Evolutionary conservation across 2,329 filamentous ascomycete species (phyloP).

Genomic region (Penicillium thymicola): DNA sequence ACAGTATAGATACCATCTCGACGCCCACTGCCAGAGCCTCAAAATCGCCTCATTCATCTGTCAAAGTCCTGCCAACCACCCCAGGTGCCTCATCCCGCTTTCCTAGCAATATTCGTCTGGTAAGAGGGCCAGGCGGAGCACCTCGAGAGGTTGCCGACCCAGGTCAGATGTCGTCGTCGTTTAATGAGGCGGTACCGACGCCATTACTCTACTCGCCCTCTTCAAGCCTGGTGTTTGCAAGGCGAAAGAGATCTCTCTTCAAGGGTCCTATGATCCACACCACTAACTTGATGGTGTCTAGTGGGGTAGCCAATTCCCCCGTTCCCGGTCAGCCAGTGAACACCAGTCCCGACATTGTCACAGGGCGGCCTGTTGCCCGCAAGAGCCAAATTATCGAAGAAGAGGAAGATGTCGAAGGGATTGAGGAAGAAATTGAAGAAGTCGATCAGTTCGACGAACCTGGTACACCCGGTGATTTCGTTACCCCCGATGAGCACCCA

Average conservation of each 20-base stretch:
- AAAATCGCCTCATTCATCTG: conserved; percentile 79
- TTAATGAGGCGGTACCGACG: conserved; percentile 38
- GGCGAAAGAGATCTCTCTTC: conserved; percentile 45
- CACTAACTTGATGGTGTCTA: conserved; percentile 33
- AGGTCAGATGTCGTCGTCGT: conserved; percentile 30
- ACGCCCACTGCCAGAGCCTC: conserved; percentile 64
- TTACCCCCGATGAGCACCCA: conserved; percentile 10
- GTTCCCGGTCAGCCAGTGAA: conserved; percentile 29
- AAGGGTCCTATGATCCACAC: conserved; percentile 46
- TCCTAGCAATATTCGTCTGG: conserved; percentile 80
- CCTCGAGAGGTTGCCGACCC: conserved; percentile 27
- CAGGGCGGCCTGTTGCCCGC: conserved; percentile 29
- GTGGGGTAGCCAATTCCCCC: conserved; percentile 35
- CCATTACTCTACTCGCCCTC: conserved; percentile 41
- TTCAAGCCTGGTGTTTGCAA: conserved; percentile 46
- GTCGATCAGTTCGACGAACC: conserved; percentile 40
- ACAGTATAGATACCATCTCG: conserved; percentile 65
- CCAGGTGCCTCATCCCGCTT: conserved; percentile 70
- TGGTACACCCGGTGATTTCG: conserved; percentile 22
- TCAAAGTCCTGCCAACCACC: conserved; percentile 92
- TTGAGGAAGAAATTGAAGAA: conserved; percentile 42
- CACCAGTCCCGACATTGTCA: conserved; percentile 13
- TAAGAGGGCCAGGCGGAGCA: conserved; percentile 52
- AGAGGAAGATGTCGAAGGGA: conserved; percentile 41
- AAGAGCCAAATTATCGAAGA: conserved; percentile 47